phyloP scores from a whole-genome alignment of 305 asterid species.

The Solanum chacoense region DNA sequence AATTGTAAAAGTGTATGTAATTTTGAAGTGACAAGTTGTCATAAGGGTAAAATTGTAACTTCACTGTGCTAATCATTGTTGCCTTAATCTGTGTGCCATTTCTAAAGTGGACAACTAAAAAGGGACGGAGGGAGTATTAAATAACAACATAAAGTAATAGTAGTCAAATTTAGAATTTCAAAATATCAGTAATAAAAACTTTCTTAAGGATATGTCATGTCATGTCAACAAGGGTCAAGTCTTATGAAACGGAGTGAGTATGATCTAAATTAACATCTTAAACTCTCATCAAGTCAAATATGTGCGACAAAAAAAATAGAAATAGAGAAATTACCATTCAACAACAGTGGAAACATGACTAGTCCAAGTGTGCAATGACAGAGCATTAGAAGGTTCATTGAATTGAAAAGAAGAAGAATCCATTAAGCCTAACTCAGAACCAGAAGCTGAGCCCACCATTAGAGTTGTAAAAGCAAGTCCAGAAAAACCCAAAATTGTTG shows the following conservation, averaged over 20 bases:
- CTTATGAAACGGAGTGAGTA: background rate
- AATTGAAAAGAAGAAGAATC: slow-evolving; percentile 20
- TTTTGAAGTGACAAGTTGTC: too few species aligned
- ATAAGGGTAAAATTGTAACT: too few species aligned
- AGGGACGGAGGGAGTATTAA: too few species aligned
- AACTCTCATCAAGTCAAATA: background rate
- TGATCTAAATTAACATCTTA: too few species aligned
- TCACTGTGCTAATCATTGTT: too few species aligned
- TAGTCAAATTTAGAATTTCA: background rate
- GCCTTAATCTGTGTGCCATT: too few species aligned
- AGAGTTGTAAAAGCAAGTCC: slow-evolving; percentile 40
- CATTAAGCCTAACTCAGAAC: slow-evolving; percentile 33
- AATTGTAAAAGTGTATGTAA: too few species aligned
- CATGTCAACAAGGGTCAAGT: background rate
- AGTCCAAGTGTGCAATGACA: slow-evolving; percentile 92
- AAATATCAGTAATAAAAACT: background rate
- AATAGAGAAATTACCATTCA: slow-evolving; percentile 49
- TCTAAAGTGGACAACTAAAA: too few species aligned
- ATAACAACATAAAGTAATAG: background rate
- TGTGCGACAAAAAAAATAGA: background rate
- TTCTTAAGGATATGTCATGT: background rate
- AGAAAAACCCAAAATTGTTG: slow-evolving; percentile 44
- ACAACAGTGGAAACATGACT: slow-evolving; percentile 90
- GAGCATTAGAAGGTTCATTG: slow-evolving; percentile 82
- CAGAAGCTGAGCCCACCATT: slow-evolving; percentile 37